Base-by-base conservation (phyloP, 805 yeast genomes). In the Metschnikowia colocasiae region DNA sequence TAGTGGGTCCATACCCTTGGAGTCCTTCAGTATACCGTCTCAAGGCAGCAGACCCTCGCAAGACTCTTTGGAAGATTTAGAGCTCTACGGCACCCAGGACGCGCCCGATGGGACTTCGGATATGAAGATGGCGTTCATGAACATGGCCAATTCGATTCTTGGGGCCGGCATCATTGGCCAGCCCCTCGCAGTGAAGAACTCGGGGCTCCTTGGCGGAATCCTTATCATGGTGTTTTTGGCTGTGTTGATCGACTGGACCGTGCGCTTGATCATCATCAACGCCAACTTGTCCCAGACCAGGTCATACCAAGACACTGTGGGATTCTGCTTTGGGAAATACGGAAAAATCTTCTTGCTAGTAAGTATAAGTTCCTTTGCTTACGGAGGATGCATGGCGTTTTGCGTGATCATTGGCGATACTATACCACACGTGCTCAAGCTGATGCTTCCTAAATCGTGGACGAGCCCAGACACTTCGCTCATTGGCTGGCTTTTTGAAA, bases 91-190 rank as follows among this genome's bases (percentile, higher is more conserved):
- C 23, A 36, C n/a, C 10, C 36, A 10, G 23, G 31, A 40, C 26
- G 47, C 26, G 32, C 32, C 42, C 6, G 47, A 53, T 18, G 75
- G 74, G 4, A 60, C 62, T 18, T 69, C 75, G 10, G 61, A 55
- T 51, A 74, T 91, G 76, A 79, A 77, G 48, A 85, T 85, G 88
- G 97, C 97, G 4, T 90, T 91, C 60, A 87, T 91, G 95, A 92
- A 92, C 65, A 90, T 91, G 96, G 95, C 97, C 8, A 91, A 91
- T 65, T 85, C 95, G 16, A 92, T 92, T 51, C 73, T 92, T 6
- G 98, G 98, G 0, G 97, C 98, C 0, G 98, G 98, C 6, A 87
- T 92, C 45, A 88, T 92, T 27, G 96, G 97, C 1, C 95, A 90
- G 53, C 95, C 98, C 1, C 85, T 83, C 54, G 97, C 97, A 0